A percentile compares a stretch with the other conserved stretches of the same genome.
Conservation (phyloP, 257 asterid genomes). For the Linaria vulgaris region DNA sequence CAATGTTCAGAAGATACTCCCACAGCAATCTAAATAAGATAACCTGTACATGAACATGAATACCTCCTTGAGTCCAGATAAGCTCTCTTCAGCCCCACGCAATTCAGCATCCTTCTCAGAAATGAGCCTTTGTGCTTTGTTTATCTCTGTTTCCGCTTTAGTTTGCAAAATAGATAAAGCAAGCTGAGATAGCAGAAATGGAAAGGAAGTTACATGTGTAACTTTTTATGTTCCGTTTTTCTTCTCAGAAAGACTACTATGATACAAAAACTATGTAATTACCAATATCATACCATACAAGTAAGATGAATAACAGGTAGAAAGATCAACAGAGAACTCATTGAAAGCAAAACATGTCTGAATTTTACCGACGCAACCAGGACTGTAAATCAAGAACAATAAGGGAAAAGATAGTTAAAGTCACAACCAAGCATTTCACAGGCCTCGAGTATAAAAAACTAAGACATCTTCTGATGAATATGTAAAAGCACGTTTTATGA, state of each 20-base stretch:
- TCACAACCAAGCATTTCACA: too few species aligned
- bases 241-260: constrained; percentile 1
- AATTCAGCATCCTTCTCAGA: constrained; percentile 73
- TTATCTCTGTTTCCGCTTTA: constrained; percentile 68
- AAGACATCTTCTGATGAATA: too few species aligned
- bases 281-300: not conserved
- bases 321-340: not conserved
- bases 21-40: constrained; percentile 22
- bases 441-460: too few species aligned
- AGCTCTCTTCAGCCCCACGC: constrained; percentile 63
- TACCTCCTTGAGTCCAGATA: constrained; percentile 82
- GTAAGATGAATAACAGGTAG: not conserved
- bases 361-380: too few species aligned
- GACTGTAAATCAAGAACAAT: too few species aligned
- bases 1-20: not conserved
- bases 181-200: constrained; percentile 48
- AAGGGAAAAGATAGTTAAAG: too few species aligned
- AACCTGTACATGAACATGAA: constrained; percentile 4
- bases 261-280: not conserved
- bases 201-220: constrained; percentile 26
- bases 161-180: constrained; percentile 62
- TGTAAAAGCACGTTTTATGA: too few species aligned
- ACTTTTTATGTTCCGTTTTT: not conserved
- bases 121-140: constrained; percentile 58
- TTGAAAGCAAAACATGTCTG: too few species aligned